These are phyloP conservation scores for Fusarium praegraminearum DNA, from an alignment of 2,329 filamentous ascomycete genomes.

Conservation along the genomic window DNA sequence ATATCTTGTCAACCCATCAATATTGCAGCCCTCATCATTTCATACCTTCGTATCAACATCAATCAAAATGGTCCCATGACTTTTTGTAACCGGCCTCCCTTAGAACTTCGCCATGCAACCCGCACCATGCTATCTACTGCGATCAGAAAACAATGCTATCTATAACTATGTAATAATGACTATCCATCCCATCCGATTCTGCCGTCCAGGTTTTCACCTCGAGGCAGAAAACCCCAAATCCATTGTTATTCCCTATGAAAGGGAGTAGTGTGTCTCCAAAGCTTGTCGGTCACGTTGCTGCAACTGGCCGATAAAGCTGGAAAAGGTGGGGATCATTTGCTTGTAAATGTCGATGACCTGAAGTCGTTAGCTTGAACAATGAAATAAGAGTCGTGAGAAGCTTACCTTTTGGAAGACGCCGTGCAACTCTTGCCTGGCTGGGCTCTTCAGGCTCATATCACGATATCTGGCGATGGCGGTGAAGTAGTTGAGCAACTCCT, in stretches of 20 bases:
- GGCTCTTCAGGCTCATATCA: slow-evolving; percentile 70
- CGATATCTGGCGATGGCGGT: slow-evolving; percentile 83
- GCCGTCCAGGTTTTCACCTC: slow-evolving; percentile 23
- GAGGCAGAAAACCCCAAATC: slow-evolving; percentile 1
- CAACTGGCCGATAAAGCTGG: slow-evolving; percentile 65
- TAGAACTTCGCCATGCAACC: slow-evolving; percentile 44
- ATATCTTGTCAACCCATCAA: slow-evolving; percentile 36
- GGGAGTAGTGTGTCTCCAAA: slow-evolving; percentile 61
- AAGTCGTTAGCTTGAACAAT: background rate
- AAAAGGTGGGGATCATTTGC: slow-evolving; percentile 70
- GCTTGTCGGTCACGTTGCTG: slow-evolving; percentile 62
- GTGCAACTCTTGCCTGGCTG: slow-evolving; percentile 73
- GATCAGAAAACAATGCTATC: slow-evolving; percentile 47
- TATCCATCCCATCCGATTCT: slow-evolving; percentile 18
- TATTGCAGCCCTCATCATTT: slow-evolving; percentile 33
- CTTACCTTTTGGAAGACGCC: slow-evolving; percentile 82
- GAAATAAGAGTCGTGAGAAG: slow-evolving; percentile 3
- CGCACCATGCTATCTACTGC: slow-evolving; percentile 45
- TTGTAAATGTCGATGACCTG: slow-evolving; percentile 68
- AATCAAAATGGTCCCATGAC: slow-evolving; percentile 35
- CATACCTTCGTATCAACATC: slow-evolving; percentile 40
- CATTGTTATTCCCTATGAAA: slow-evolving; percentile 47
- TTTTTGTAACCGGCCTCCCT: slow-evolving; percentile 28
- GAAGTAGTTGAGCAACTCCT: slow-evolving; percentile 84
- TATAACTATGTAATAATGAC: slow-evolving; percentile 49